A percentile compares a stretch with the other conserved stretches of the same genome.
phyloP scores from a whole-genome alignment of 23 red algal genomes.

The Cyanidiococcus yangmingshanensis region DNA sequence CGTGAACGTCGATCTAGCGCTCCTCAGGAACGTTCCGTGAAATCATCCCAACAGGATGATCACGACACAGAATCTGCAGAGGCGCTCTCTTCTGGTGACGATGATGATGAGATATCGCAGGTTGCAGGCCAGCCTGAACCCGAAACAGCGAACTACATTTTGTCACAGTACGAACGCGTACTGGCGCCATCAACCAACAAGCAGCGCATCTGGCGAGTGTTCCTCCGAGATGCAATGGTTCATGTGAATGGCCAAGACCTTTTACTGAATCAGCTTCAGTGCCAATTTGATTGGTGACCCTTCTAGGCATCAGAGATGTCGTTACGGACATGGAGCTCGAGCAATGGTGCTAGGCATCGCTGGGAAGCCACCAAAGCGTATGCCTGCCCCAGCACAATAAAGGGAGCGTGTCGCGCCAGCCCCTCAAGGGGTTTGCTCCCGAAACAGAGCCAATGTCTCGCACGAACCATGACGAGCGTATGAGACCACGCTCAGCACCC shows the following conservation, averaged over 20 bases:
- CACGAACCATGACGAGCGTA: too few species aligned
- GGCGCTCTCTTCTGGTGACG: neutral
- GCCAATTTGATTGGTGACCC: neutral
- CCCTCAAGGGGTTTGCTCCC: too few species aligned
- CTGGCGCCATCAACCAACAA: constrained; percentile 15
- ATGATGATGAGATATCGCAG: constrained; percentile 5
- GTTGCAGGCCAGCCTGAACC: constrained; percentile 1
- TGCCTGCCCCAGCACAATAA: too few species aligned
- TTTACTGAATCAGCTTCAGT: constrained; percentile 8
- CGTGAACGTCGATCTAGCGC: neutral
- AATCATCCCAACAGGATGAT: neutral
- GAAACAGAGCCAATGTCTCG: too few species aligned
- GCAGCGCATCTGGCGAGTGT: constrained; percentile 14
- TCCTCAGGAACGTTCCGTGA: neutral
- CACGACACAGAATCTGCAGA: neutral
- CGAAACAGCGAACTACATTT: constrained; percentile 5
- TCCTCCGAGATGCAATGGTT: constrained; percentile 8
- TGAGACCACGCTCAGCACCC: too few species aligned
- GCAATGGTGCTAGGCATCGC: too few species aligned
- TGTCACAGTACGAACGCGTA: constrained; percentile 15
- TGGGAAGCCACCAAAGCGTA: too few species aligned
- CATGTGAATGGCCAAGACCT: constrained; percentile 17
- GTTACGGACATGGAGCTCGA: too few species aligned
- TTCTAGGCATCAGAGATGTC: too few species aligned
- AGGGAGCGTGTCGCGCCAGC: too few species aligned